Percentiles rank a stretch among this genome's conserved stretches.
Evolutionary conservation across 2,329 filamentous ascomycete species (phyloP).

Genomic region (Trichothecium roseum): DNA sequence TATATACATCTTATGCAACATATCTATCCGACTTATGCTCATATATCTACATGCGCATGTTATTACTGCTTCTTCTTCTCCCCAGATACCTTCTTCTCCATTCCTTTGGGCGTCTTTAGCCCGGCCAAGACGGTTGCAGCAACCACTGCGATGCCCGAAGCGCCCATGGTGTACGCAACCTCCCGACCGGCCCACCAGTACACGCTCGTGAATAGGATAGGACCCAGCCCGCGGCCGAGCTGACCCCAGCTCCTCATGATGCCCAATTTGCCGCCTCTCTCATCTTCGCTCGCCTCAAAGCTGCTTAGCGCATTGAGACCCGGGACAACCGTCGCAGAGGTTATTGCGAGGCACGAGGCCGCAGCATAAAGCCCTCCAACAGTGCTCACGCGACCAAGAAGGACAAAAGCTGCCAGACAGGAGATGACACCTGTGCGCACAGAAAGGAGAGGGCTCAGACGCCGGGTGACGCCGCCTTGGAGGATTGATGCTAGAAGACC

Average conservation of each 20-base stretch:
- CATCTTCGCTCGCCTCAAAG: constrained; percentile 71
- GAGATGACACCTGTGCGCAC: constrained; percentile 70
- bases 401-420: constrained; percentile 69
- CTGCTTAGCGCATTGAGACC: constrained; percentile 85
- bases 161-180: constrained; percentile 72
- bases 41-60: not conserved
- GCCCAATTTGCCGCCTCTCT: constrained; percentile 80
- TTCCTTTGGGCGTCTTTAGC: constrained; percentile 50
- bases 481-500: constrained; percentile 86
- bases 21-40: no score
- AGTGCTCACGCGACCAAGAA: constrained; percentile 61
- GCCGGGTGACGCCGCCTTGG: constrained; percentile 83
- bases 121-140: constrained; percentile 58
- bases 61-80: constrained; percentile 10
- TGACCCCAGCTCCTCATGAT: constrained; percentile 76
- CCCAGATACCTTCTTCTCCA: constrained; percentile 7
- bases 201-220: constrained; percentile 81
- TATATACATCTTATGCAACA: not conserved
- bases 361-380: constrained; percentile 67
- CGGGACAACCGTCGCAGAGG: constrained; percentile 89
- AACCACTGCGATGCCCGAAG: constrained; percentile 69
- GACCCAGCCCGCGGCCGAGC: constrained; percentile 76
- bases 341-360: constrained; percentile 75
- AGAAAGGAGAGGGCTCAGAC: constrained; percentile 68
- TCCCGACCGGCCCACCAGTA: constrained; percentile 98